Percentiles rank a stretch among this genome's conserved stretches.
These are phyloP conservation scores for Leptodermis oblonga DNA, from an alignment of 257 asterid species.

Conservation along the genomic window DNA sequence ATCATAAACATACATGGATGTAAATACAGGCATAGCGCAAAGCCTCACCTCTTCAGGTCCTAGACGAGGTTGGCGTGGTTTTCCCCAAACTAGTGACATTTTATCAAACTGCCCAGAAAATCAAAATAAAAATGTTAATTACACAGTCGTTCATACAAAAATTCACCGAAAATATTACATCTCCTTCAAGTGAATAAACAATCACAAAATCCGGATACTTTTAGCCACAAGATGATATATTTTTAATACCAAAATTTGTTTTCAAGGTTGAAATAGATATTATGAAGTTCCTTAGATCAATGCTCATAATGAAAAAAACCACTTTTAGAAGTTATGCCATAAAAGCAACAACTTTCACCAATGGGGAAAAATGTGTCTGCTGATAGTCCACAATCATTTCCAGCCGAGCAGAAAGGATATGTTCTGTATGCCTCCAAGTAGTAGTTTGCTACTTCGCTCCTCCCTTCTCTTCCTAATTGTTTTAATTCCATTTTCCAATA, in stretches of 20 bases:
- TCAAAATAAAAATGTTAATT: neutral
- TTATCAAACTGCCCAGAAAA: conserved; percentile 59
- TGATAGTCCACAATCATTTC: neutral
- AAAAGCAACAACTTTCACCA: neutral
- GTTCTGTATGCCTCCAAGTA: neutral
- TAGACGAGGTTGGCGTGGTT: conserved; percentile 92
- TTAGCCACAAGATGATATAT: neutral
- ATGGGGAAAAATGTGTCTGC: neutral
- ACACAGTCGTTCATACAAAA: neutral
- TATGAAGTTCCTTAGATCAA: neutral
- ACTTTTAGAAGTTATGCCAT: neutral
- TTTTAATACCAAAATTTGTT: neutral
- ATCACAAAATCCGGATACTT: too few species aligned
- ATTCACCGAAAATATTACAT: neutral
- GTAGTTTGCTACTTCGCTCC: neutral
- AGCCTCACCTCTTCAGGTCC: conserved; percentile 71
- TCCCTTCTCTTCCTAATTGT: neutral
- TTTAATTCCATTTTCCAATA: neutral
- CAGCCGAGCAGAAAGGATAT: neutral
- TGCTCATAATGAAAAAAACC: neutral
- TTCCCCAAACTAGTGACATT: conserved; percentile 90
- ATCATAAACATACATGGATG: conserved; percentile 8
- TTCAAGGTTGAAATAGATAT: neutral
- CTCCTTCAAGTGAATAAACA: neutral
- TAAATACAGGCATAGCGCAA: neutral